Base-by-base conservation (phyloP, 2,329 filamentous ascomycete genomes). In the Pseudophaeomoniella oleicola region DNA sequence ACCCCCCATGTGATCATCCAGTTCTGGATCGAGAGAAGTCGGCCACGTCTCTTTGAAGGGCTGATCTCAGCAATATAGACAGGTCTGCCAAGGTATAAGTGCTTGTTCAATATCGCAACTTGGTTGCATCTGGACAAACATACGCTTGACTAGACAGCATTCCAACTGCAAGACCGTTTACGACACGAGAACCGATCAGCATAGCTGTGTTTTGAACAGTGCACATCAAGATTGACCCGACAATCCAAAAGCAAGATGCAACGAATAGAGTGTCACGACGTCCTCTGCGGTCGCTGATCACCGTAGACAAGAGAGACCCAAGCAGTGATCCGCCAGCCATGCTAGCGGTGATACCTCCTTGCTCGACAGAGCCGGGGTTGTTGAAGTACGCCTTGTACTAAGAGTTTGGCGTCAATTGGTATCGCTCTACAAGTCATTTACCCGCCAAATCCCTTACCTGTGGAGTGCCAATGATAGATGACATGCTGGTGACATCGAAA, bases 261-360 rank as follows among this genome's bases (percentile, higher is more conserved):
- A 67, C 53, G 52, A 69, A 66, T 42, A 75, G 71, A 3, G 68
- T 54, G 4, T 47, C 56, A 46, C 67, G 68, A 34, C 71, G 66
- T 36, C 71, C 71, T 19, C 72, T 52, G 5, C 53, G 61, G 49
- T 78, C 74, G 14, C 71, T 67, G 19, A 78, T 50, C 46, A 65
- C 69, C 30, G 66, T 66, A 5, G 30, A 32, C n/a, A 13, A 9
- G n/a, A 78, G 55, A 40, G 72, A 69, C 36, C 72, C 80, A 6
- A 78, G 54, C 42, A 81, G 73, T 3, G 78, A 83, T 12, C 81
- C 80, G 34, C 72, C 78, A 12, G 80, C 74, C 79, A 85, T 84
- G 2, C 78, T 63, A 15, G 78, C 78, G 2, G 78, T 81, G 53
- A 84, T 83, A 32, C 69, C 78, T 32, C 78, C 79, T 55, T 83